A percentile compares a stretch with the other conserved stretches of the same genome.
Conservation (phyloP, 2,329 filamentous ascomycete genomes). For the Xylaria sp. region DNA sequence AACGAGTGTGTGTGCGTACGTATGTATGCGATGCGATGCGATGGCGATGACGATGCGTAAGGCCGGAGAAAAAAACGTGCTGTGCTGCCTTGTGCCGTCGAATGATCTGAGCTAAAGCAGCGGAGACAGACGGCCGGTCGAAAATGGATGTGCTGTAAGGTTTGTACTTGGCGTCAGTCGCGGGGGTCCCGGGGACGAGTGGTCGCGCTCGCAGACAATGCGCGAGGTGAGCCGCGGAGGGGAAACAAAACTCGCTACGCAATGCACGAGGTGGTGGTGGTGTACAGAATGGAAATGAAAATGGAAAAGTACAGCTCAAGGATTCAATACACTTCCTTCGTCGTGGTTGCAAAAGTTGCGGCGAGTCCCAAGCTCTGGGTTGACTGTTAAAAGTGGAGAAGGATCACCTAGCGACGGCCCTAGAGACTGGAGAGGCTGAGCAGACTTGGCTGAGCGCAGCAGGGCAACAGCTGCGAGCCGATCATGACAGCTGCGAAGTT, state of each 20-base stretch:
- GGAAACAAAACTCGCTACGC: slow-evolving; percentile 26
- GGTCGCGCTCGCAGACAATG: slow-evolving; percentile 37
- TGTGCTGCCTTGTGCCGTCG: slow-evolving; percentile 18
- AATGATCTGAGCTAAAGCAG: slow-evolving; percentile 33
- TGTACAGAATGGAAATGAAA: slow-evolving; percentile 33
- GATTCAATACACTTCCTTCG: slow-evolving; percentile 37
- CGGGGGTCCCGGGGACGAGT: slow-evolving; percentile 25
- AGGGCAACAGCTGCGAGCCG: slow-evolving; percentile 22
- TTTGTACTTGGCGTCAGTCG: slow-evolving; percentile 45
- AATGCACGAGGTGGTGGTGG: slow-evolving; percentile 23
- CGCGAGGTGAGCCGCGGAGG: slow-evolving; percentile 24
- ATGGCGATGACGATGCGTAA: neutral
- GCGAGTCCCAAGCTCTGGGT: slow-evolving; percentile 45
- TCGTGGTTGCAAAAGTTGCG: slow-evolving; percentile 48
- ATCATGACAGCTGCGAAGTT: neutral
- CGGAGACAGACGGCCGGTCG: slow-evolving; percentile 18
- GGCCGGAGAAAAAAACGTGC: slow-evolving; percentile 9
- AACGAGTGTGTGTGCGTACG: neutral
- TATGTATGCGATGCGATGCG: slow-evolving; percentile 14
- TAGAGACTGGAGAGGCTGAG: slow-evolving; percentile 30
- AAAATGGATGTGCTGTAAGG: slow-evolving; percentile 42
- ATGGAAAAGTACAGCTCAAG: slow-evolving; percentile 30
- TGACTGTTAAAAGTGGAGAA: slow-evolving; percentile 43
- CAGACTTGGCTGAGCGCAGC: neutral
- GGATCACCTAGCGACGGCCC: neutral